A percentile compares a stretch with the other conserved stretches of the same genome.
These are phyloP conservation scores for Nannizziopsis arthrosporioides DNA, from an alignment of 2,329 filamentous ascomycete genomes.

Conservation along the genomic window DNA sequence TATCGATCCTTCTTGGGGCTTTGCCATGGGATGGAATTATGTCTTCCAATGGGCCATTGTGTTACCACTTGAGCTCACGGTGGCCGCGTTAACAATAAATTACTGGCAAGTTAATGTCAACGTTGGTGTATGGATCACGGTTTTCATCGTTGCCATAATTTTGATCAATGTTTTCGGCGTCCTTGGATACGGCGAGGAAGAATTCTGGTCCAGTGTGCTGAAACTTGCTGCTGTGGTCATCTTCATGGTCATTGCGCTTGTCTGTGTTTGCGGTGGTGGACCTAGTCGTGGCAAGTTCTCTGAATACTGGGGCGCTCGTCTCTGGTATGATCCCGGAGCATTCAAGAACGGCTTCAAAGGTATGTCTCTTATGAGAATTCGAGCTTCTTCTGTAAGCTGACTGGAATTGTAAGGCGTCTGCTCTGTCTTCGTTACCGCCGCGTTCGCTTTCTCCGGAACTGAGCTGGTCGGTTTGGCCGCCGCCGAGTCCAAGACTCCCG, in stretches of 20 bases:
- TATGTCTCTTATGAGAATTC: neutral
- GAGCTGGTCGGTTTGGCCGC: constrained; percentile 44
- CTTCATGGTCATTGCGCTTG: constrained; percentile 75
- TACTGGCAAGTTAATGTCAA: constrained; percentile 48
- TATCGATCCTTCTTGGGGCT: constrained; percentile 47
- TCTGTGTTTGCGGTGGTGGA: constrained; percentile 40
- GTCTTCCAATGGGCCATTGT: constrained; percentile 74
- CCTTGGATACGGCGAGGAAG: constrained; percentile 71
- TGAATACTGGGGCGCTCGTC: constrained; percentile 24
- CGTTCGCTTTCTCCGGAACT: constrained; percentile 47
- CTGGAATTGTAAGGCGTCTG: constrained; percentile 36
- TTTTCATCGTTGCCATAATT: constrained; percentile 63
- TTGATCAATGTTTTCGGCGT: constrained; percentile 72
- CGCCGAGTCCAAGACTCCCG: constrained; percentile 42
- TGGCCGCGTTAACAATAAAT: constrained; percentile 64
- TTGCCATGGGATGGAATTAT: constrained; percentile 46
- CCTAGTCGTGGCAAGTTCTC: constrained; percentile 25
- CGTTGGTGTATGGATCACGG: constrained; percentile 45
- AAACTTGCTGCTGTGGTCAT: constrained; percentile 73
- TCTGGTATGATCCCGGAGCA: constrained; percentile 36
- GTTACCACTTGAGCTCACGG: constrained; percentile 69
- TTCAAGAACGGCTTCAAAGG: constrained; percentile 37
- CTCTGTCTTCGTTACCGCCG: constrained; percentile 45
- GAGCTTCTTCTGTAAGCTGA: neutral
- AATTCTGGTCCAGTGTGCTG: constrained; percentile 68